Evolutionary conservation across 106 monocot species (phyloP).

Genomic region (Alisma plantagoaquatica): DNA sequence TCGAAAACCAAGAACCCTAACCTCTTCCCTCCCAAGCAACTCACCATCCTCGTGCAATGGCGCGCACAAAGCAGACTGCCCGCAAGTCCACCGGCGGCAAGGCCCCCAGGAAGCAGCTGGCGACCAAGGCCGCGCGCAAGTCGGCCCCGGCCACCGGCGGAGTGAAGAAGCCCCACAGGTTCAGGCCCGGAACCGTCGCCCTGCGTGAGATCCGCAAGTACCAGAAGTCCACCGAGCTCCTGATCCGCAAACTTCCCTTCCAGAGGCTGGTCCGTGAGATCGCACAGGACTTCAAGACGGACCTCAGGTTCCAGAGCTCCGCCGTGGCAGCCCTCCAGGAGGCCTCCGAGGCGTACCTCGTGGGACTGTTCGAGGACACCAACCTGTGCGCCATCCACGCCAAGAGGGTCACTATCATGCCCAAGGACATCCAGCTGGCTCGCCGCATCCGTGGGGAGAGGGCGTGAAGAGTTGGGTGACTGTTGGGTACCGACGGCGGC

Average conservation of each 20-base stretch:
- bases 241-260: constrained; percentile 41
- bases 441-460: too few relatives aligned
- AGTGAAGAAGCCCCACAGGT: constrained; percentile 8
- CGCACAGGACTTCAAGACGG: constrained; percentile 68
- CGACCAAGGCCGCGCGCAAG: constrained; percentile 10
- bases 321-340: constrained; percentile 61
- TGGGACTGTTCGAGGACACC: constrained; percentile 71
- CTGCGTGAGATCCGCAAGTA: constrained; percentile 40
- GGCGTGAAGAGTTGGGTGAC: too few relatives aligned
- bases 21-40: too few relatives aligned
- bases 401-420: constrained; percentile 77
- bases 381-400: constrained; percentile 72
- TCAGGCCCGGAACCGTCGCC: constrained; percentile 4
- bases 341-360: constrained; percentile 64
- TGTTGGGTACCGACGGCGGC: too few relatives aligned
- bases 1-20: too few relatives aligned
- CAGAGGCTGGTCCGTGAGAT: constrained; percentile 51
- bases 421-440: constrained; percentile 83
- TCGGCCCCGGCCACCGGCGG: constrained; percentile 10
- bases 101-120: constrained; percentile 11
- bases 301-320: constrained; percentile 51
- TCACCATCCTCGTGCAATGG: too few relatives aligned
- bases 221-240: constrained; percentile 49
- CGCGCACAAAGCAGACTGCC: too few relatives aligned
- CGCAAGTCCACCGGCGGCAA: constrained; percentile 11